Evolutionary conservation across 768 basidiomycete genomes (phyloP).

Genomic region (Hydnomerulius pinastri): DNA sequence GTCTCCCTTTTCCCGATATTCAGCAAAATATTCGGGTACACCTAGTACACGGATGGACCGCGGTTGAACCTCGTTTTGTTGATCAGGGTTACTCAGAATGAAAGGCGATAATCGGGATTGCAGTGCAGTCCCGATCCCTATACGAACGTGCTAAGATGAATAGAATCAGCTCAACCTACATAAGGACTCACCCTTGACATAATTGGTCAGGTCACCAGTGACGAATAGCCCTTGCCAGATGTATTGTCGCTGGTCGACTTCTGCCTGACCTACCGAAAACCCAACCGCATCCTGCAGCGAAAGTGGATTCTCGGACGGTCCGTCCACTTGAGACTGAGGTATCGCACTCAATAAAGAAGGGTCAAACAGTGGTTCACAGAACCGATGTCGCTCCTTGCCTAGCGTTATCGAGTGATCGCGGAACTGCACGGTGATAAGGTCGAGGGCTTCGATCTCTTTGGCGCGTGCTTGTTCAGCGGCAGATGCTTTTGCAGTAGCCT

Average conservation of each 20-base stretch:
- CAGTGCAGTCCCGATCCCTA: conserved; percentile 67
- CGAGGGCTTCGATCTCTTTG: conserved; percentile 79
- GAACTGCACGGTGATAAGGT: conserved; percentile 78
- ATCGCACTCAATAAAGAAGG: conserved; percentile 54
- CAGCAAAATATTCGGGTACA: conserved; percentile 89
- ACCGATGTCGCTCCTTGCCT: conserved; percentile 86
- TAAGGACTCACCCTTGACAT: conserved; percentile 62
- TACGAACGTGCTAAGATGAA: conserved; percentile 2
- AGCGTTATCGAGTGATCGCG: conserved; percentile 69
- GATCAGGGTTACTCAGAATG: conserved; percentile 58
- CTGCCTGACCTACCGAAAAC: conserved; percentile 58
- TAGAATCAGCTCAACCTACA: background rate
- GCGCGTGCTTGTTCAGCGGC: conserved; percentile 82
- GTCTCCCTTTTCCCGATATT: conserved; percentile 85
- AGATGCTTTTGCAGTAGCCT: conserved; percentile 66
- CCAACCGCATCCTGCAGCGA: conserved; percentile 72
- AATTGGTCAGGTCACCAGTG: conserved; percentile 72
- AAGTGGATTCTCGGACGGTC: conserved; percentile 23
- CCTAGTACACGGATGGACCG: conserved; percentile 59
- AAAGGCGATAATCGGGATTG: conserved; percentile 71
- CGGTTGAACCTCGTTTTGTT: conserved; percentile 74
- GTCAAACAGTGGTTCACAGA: conserved; percentile 90
- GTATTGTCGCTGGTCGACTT: conserved; percentile 65
- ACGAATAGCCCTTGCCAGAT: conserved; percentile 82
- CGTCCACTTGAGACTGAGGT: conserved; percentile 25